Base-by-base conservation (phyloP, 2,329 filamentous ascomycete genomes). In the Diaporthe sp. region DNA sequence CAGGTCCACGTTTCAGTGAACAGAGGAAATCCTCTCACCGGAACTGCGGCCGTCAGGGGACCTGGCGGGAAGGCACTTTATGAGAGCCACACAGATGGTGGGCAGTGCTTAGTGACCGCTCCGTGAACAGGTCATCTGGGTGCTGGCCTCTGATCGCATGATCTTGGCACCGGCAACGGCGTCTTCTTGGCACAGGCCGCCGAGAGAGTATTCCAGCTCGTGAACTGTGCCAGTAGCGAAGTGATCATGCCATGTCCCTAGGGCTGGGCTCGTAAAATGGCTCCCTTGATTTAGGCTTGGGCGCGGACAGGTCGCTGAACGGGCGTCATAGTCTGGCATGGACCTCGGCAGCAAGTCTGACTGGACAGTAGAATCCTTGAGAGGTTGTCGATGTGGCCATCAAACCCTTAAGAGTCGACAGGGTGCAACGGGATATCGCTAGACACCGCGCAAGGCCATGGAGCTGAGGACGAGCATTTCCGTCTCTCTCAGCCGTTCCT, bases 361-460 rank as follows among this genome's bases (percentile, higher is more conserved):
- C 42, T 3, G 30, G 42, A 22, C n/a, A 10, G 12, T 3, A 19
- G 7, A 2, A 4, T 1, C 13, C 15, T 27, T 10, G 12, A 17
- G 13, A 25, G 0, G 22, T 22, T 25, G 22, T 2, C 2, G 4
- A 22, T 30, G 15, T 42, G 3, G n/a, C 9, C 9, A n/a, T 4
- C 8, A 7, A 1, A 0, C 8, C n/a, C 19, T 9, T 12, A 1
- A 35, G 5, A 12, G 13, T 17, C 35, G 10, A 15, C 7, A 27
- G 3, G 17, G 25, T 32, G 25, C 6, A 30, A 30, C 15, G 3
- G 12, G 10, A 22, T 0, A 42, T 12, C 19, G 4, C 81, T 84
- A 82, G 76, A 88, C 83, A 75, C 93, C 93, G 77, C 94, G 91
- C 77, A 97, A 82, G 1, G 95, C 94, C 90, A 98, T 97, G 22